These are phyloP conservation scores for Venturia oleaginea DNA, from an alignment of 2,329 filamentous ascomycete genomes.

Conservation along the genomic window DNA sequence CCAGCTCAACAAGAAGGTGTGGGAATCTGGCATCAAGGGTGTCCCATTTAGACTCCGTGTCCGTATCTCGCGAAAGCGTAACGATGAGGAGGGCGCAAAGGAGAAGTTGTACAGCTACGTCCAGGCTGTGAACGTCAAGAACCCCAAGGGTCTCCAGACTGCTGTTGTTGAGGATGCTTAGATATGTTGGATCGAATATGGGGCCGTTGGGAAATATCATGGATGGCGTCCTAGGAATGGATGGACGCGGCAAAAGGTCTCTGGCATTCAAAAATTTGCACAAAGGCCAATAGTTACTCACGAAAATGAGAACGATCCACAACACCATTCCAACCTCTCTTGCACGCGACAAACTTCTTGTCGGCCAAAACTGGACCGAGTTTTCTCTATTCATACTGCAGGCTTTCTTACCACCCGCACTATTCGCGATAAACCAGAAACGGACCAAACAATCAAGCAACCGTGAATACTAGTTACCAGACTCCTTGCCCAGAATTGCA, in stretches of 20 bases:
- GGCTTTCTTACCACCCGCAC: no score
- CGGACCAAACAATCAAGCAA: no score
- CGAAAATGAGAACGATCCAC: conserved; percentile 1
- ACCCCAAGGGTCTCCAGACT: conserved; percentile 94
- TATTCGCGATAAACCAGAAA: no score
- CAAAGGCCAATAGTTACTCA: not conserved
- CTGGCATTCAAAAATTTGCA: not conserved
- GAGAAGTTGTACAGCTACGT: conserved; percentile 99
- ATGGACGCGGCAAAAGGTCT: not conserved
- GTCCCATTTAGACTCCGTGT: conserved; percentile 95
- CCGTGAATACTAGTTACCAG: no score
- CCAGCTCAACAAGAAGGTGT: conserved; percentile 99
- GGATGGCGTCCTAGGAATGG: not conserved
- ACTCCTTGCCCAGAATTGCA: no score
- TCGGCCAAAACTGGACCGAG: no score
- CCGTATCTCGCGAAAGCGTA: conserved; percentile 98
- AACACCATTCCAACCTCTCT: not conserved
- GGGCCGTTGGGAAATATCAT: not conserved
- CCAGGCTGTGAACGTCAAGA: conserved; percentile 99
- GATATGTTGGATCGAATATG: not conserved
- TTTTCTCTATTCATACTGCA: no score
- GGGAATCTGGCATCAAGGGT: conserved; percentile 98
- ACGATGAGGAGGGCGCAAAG: conserved; percentile 99
- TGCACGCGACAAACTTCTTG: not conserved
- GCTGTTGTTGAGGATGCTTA: conserved; percentile 67